Conservation (phyloP, 2,329 filamentous ascomycete species). For the Magnaporthales sp. region DNA sequence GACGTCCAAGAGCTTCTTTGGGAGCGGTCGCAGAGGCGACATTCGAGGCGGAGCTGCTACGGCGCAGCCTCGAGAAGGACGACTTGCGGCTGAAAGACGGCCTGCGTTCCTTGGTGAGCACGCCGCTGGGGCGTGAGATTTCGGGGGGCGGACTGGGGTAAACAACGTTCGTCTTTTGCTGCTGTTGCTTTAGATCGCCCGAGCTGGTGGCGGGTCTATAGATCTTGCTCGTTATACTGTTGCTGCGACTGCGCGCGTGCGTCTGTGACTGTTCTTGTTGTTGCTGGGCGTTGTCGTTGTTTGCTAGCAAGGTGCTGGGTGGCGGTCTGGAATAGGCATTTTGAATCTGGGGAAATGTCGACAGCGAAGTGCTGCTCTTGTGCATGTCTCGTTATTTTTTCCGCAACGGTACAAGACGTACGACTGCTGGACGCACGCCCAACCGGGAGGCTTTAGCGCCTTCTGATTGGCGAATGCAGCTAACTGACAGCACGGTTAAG, state of each 20-base stretch:
- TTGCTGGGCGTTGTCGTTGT: neutral
- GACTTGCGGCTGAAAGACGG: conserved; percentile 45
- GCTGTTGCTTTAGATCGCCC: conserved; percentile 8
- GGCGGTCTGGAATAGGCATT: neutral
- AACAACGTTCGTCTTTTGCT: conserved; percentile 16
- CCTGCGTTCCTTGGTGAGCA: conserved; percentile 37
- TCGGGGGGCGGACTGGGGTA: neutral
- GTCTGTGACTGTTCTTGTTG: neutral
- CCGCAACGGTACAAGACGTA: neutral
- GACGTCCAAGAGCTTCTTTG: conserved; percentile 3
- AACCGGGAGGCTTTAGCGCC: neutral
- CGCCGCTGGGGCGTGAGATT: conserved; percentile 4
- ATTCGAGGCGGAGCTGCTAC: conserved; percentile 28
- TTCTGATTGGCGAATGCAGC: neutral
- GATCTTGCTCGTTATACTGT: neutral
- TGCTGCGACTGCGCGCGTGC: neutral
- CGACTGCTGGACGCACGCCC: neutral
- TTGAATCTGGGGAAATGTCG: neutral
- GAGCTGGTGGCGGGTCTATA: neutral
- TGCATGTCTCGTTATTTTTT: neutral
- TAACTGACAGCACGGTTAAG: neutral
- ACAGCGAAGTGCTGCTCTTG: neutral
- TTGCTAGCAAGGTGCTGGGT: neutral
- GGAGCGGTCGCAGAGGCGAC: conserved; percentile 9
- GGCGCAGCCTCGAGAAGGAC: conserved; percentile 34